Base-by-base conservation (phyloP, 2,329 filamentous ascomycete genomes). In the Apiospora marii region DNA sequence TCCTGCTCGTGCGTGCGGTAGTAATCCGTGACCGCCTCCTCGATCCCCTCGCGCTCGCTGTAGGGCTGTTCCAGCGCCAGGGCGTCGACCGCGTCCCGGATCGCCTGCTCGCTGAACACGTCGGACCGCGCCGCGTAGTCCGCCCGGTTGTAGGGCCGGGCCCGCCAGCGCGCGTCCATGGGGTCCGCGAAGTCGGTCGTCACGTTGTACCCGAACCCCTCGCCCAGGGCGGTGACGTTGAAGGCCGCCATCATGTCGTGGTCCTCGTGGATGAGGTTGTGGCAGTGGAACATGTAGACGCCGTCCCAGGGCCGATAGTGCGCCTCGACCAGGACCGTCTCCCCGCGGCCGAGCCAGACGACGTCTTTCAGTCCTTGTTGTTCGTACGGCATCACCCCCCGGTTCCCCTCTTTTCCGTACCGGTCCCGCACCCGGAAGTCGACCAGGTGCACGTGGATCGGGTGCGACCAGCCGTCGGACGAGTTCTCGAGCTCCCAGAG, bases 381-480 rank as follows among this genome's bases (percentile, higher is more conserved):
- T 79, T 91, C 89, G 74, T 91, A 91, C 0, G 86, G 83, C 73
- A 83, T 76, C 5, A 90, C 84, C 16, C 76, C 77, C 3, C 84
- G 81, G 34, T 82, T 78, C 10, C 48, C 46, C n/a, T 67, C 68
- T 13, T 84, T 84, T 4, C 86, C 85, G 0, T 77, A 84, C 24
- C 89, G 86, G 10, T 81, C 82, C 30, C 90, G 75, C 48, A 91
- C 82, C 71, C 87, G 85, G 79, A 91, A 88, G 76, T 90, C 88
- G 68, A 91, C 85, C 1, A 91, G 82, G 76, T 91, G 89, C 68
- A 91, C 85, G 78, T 91, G 89, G 44, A 87, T 81, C 0, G 88
- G 88, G 75, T 90, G 88, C 2, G 85, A 84, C 78, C 86, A 87
- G 37, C 84, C 85, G 22, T 85, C 87, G 19, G 82, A 83, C 37